These are phyloP conservation scores for Begonia peltatifolia DNA, from an alignment of 306 rosid genomes.

Conservation along the genomic window DNA sequence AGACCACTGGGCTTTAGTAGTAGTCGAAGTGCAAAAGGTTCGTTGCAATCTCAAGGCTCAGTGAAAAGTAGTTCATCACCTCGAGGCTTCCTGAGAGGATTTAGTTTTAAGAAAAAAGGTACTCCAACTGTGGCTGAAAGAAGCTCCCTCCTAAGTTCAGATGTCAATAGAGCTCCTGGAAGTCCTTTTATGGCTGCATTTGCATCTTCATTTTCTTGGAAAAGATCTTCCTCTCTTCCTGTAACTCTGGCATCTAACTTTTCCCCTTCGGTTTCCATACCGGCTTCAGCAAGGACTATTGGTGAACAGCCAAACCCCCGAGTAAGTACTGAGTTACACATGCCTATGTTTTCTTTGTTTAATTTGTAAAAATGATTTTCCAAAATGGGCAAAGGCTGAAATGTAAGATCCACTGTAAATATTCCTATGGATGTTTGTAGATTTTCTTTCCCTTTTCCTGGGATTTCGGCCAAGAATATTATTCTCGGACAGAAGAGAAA, in stretches of 20 bases:
- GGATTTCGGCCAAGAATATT: no score
- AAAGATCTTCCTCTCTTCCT: slow-evolving; percentile 78
- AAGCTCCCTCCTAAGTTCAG: slow-evolving; percentile 67
- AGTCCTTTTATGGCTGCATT: slow-evolving; percentile 31
- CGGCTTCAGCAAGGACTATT: slow-evolving; percentile 55
- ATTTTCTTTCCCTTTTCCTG: no score
- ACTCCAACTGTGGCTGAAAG: slow-evolving; percentile 49
- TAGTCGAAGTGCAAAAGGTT: slow-evolving; percentile 39
- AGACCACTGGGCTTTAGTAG: slow-evolving; percentile 48
- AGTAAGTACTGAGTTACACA: slow-evolving; percentile 21
- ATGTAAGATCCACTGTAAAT: not conserved
- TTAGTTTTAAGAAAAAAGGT: slow-evolving; percentile 75
- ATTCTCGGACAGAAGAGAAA: no score
- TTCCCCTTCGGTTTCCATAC: slow-evolving; percentile 53
- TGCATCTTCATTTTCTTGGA: slow-evolving; percentile 47
- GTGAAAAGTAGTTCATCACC: slow-evolving; percentile 36
- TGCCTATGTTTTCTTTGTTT: not conserved
- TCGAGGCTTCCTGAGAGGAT: slow-evolving; percentile 50
- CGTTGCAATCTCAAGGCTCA: slow-evolving; percentile 68
- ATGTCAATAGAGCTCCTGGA: slow-evolving; percentile 33
- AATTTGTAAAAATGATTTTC: not conserved
- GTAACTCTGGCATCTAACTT: slow-evolving; percentile 51
- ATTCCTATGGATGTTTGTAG: not conserved
- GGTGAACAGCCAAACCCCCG: slow-evolving; percentile 39
- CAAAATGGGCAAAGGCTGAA: no score